Percentiles rank a stretch among this genome's conserved stretches.
Evolutionary conservation across 495 filamentous ascomycete species (phyloP).

Genomic region (Penicillium macrosclerotiorum): DNA sequence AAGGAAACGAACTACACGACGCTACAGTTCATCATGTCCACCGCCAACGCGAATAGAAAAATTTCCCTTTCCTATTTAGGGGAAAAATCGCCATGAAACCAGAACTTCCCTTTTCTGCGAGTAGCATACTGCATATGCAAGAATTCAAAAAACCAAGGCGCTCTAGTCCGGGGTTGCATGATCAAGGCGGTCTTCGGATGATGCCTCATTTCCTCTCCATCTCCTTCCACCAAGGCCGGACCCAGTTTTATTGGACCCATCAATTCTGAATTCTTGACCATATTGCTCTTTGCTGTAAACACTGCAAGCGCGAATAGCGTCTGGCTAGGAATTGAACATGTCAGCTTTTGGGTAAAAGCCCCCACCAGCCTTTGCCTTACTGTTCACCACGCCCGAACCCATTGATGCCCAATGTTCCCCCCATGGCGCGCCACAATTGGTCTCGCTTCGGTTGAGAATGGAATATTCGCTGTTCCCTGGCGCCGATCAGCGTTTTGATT

Average conservation of each 20-base stretch:
- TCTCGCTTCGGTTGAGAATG: conserved; percentile 22
- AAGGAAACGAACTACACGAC: too few species aligned
- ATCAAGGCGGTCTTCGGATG: conserved; percentile 1
- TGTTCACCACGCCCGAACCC: conserved; percentile 20
- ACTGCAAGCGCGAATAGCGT: conserved; percentile 11
- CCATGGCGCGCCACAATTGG: conserved; percentile 33
- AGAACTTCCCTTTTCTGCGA: background rate
- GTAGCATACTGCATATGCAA: conserved; percentile 8
- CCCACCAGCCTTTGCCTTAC: conserved; percentile 17
- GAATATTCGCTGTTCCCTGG: conserved; percentile 27
- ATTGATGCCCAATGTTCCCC: conserved; percentile 48
- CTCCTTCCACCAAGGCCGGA: background rate
- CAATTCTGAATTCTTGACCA: too few species aligned
- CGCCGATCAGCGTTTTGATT: conserved; percentile 19
- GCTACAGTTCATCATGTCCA: too few species aligned
- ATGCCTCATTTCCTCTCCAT: conserved; percentile 10
- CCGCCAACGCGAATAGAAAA: background rate
- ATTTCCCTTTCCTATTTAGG: background rate
- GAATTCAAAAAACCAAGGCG: background rate
- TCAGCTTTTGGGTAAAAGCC: conserved; percentile 30
- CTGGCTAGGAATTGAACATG: conserved; percentile 37
- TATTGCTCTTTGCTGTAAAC: too few species aligned
- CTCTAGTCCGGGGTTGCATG: conserved; percentile 2
- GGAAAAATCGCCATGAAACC: background rate
- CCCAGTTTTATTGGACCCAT: conserved; percentile 3